These are phyloP conservation scores for Lentinus brumalis DNA, from an alignment of 768 basidiomycete genomes.

Conservation along the genomic window DNA sequence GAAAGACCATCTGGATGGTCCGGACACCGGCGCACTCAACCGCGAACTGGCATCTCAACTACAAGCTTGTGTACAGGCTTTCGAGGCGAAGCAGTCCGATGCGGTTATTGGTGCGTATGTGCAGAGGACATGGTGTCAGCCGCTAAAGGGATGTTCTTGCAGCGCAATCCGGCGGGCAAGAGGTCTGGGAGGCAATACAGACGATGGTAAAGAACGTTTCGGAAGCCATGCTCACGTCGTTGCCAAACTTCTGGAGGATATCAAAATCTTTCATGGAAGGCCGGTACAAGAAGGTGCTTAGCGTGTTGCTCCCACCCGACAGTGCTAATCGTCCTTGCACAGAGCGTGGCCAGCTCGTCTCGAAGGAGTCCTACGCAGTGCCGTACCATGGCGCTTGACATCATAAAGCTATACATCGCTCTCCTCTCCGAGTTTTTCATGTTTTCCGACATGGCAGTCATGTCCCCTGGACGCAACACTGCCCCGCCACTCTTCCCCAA, in stretches of 20 bases:
- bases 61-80: constrained; percentile 55
- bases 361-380: constrained; percentile 84
- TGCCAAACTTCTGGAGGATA: constrained; percentile 95
- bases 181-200: constrained; percentile 80
- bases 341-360: constrained; percentile 38
- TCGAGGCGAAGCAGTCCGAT: constrained; percentile 69
- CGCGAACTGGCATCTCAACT: constrained; percentile 54
- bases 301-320: too few relatives aligned
- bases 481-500: constrained; percentile 62
- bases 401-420: constrained; percentile 83
- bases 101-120: constrained; percentile 52
- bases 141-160: neutral
- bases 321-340: neutral
- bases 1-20: neutral
- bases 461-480: constrained; percentile 49
- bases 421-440: constrained; percentile 85
- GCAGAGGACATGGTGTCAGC: neutral
- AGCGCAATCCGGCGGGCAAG: constrained; percentile 74
- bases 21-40: constrained; percentile 8
- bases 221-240: constrained; percentile 77
- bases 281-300: constrained; percentile 80
- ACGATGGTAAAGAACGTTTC: constrained; percentile 86
- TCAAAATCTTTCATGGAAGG: constrained; percentile 91
- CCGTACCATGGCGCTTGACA: constrained; percentile 84
- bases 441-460: constrained; percentile 76